These are phyloP conservation scores for Eutrema yunnanense DNA, from an alignment of 345 rosid species.

Conservation along the genomic window DNA sequence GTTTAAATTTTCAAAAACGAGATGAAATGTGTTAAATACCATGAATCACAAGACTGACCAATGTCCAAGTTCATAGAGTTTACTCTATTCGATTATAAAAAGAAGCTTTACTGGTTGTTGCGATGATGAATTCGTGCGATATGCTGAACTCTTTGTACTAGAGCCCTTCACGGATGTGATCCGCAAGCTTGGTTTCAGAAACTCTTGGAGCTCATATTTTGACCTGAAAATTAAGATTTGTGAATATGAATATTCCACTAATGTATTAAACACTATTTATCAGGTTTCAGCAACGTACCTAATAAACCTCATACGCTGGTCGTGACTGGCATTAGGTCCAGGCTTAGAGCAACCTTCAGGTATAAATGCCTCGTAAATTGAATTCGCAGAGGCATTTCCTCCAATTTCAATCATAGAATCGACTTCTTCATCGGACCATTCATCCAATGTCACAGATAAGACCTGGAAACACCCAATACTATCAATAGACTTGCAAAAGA, in stretches of 20 bases:
- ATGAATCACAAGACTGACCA: background rate
- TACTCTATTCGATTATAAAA: background rate
- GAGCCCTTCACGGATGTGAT: constrained; percentile 46
- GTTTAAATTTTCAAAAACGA: constrained; percentile 7
- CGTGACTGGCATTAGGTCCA: constrained; percentile 68
- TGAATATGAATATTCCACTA: background rate
- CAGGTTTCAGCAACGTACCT: constrained; percentile 36
- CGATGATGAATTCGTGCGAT: constrained; percentile 47
- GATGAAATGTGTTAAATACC: constrained; percentile 1
- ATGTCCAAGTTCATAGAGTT: background rate
- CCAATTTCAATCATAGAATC: constrained; percentile 94
- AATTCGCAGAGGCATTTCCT: constrained; percentile 83
- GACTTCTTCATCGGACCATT: constrained; percentile 87
- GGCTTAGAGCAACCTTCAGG: constrained; percentile 84
- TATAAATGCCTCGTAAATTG: constrained; percentile 80
- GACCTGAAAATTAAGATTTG: constrained; percentile 45
- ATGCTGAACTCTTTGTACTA: constrained; percentile 25
- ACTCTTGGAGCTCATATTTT: constrained; percentile 93
- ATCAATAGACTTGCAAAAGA: background rate
- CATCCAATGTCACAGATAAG: constrained; percentile 92
- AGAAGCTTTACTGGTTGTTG: constrained; percentile 40
- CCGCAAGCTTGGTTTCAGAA: constrained; percentile 83
- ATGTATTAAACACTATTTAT: background rate
- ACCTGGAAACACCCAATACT: constrained; percentile 41
- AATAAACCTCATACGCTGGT: constrained; percentile 69